Base-by-base conservation (phyloP, 306 rosid genomes). In the Albizia julibrissin region DNA sequence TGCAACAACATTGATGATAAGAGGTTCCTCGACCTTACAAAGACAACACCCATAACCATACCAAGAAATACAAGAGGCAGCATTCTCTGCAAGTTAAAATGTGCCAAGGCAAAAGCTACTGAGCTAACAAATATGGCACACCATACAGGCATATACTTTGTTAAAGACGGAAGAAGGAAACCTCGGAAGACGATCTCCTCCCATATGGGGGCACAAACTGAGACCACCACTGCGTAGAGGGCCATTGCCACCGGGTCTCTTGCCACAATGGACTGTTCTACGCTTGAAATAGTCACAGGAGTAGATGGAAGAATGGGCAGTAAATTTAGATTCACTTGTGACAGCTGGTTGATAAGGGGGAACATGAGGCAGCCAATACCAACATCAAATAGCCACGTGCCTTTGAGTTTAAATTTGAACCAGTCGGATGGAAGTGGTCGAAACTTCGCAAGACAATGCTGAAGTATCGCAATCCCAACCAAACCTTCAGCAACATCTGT, bases 151-250 rank as follows among this genome's bases (percentile, higher is more conserved):
- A 89, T 89, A 86, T 89, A 89, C 82, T 80, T 89, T 59, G 92
- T 85, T 84, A 89, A 85, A 58, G 92, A 89, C 18, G 92, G 90
- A 75, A 89, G 90, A 76, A 89, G 92, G 86, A 89, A 89, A 31
- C 90, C 92, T 13, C 89, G 92, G 84, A 89, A 89, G 76, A 89
- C 90, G 42, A 89, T 81, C 85, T 89, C 92, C 81, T 89, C 92
- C 90, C 92, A 89, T 44, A 89, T 61, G 10, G 92, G 92, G 21
- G 90, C 89, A 61, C 92, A 89, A 61, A 89, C 80, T 19, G 90
- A 83, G 83, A 89, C 92, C 68, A 89, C 90, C 78, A 85, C 86
- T 2, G 89, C 92, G 76, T 89, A 89, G 56, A 89, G 89, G 62
- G 85, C 92, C 92, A 89, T 89, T 29, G 92, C 90, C 72, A 89